Evolutionary conservation across 176 grass and related monocot species (phyloP).

Genomic region (Aechmea fasciata): DNA sequence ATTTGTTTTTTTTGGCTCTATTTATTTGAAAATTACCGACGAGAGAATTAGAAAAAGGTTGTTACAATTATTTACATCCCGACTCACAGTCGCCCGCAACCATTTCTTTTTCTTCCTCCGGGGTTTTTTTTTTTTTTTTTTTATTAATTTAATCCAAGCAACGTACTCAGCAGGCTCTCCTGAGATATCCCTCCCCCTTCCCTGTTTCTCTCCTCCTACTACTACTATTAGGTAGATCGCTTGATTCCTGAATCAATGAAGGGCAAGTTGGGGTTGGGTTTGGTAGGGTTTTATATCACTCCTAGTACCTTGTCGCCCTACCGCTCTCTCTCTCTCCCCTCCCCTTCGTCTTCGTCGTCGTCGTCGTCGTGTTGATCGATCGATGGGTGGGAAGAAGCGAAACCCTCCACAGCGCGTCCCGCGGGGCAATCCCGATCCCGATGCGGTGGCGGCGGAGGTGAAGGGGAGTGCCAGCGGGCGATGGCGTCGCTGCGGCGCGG

Average conservation of each 20-base stretch:
- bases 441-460: constrained; percentile 11
- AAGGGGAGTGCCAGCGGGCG: constrained; percentile 58
- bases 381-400: constrained; percentile 78
- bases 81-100: no score
- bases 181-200: neutral
- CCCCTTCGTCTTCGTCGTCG: constrained; percentile 19
- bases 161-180: no score
- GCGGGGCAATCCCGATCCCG: neutral
- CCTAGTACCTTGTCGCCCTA: neutral
- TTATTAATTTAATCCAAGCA: no score
- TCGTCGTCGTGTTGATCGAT: constrained; percentile 18
- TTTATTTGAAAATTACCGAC: no score
- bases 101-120: no score
- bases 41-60: no score
- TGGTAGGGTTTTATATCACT: neutral
- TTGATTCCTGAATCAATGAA: neutral
- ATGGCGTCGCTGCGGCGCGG: constrained; percentile 48
- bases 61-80: no score
- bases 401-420: constrained; percentile 44
- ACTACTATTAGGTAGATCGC: neutral
- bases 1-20: no score
- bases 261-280: constrained; percentile 2
- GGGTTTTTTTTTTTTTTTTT: no score
- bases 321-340: constrained; percentile 10
- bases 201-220: neutral